Base-by-base conservation (phyloP, 352 stramenopile species). In the Pythium coloratum region DNA sequence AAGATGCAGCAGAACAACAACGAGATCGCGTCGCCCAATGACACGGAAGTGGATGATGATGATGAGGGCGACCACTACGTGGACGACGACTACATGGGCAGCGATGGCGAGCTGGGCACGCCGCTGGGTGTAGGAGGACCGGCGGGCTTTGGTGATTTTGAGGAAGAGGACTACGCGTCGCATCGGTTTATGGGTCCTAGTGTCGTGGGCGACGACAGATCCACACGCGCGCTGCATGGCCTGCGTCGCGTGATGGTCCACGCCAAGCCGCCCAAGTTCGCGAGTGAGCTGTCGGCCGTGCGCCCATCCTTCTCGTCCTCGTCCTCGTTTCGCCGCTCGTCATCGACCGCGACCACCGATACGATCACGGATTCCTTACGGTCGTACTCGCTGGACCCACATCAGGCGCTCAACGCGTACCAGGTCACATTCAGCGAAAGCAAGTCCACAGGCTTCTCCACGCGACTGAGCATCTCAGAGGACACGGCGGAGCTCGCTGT, bases 121-220 rank as follows among this genome's bases (percentile, higher is more conserved):
- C 83, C 83, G 1, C 62, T 91, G 3, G 81, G 79, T 42, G 73
- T 74, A n/a, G 79, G 72, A 18, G 79, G 67, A 9, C 61, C 63
- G 26, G 72, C 64, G 4, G 77, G 74, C 54, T 90, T 91, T 59
- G 72, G 69, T 38, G 80, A 88, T 5, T 75, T 78, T 57, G 80
- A 88, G 28, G 69, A 75, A 30, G 69, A 75, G 55, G 69, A 72
- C 32, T 69, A 55, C 61, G 59, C 80, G 20, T 85, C 75, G 6
- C 84, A 92, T 72, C 78, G 79, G 28, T 92, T 92, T 59, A 70
- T 89, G 14, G 84, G 84, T 2, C 84, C 84, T 18, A 92, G 78
- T 32, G 64, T 80, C 9, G 59, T 70, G 0, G 62, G 67, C n/a
- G 73, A 89, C 34, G 66, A 75, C 30, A 66, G 59, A 3, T 85